phyloP scores from a whole-genome alignment of 2,329 filamentous ascomycete genomes.

The Pseudonectria foliicola region DNA sequence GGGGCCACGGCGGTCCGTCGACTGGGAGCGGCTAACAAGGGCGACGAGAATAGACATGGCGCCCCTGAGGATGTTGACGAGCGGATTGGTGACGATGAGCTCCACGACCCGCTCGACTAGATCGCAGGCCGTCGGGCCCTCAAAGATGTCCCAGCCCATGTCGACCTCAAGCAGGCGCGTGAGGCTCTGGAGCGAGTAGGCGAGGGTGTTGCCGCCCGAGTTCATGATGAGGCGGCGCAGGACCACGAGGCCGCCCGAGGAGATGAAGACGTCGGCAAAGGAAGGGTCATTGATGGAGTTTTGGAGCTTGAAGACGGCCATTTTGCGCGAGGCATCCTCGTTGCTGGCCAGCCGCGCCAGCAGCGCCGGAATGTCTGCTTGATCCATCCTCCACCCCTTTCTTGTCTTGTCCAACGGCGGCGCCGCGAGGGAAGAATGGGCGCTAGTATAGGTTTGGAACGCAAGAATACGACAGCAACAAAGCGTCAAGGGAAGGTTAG shows the following conservation, averaged over 20 bases:
- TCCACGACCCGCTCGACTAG: slow-evolving; percentile 75
- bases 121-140: slow-evolving; percentile 54
- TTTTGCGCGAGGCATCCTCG: slow-evolving; percentile 90
- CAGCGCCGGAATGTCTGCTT: slow-evolving; percentile 59
- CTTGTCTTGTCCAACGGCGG: slow-evolving; percentile 21
- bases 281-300: slow-evolving; percentile 90
- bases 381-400: slow-evolving; percentile 40
- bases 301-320: slow-evolving; percentile 98
- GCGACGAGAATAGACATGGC: slow-evolving; percentile 96
- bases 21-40: slow-evolving; percentile 79
- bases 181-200: slow-evolving; percentile 87
- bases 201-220: slow-evolving; percentile 86
- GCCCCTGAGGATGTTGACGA: slow-evolving; percentile 94
- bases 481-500: no score
- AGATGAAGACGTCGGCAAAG: slow-evolving; percentile 94
- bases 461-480: neutral
- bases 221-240: slow-evolving; percentile 77
- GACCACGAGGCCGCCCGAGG: slow-evolving; percentile 74
- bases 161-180: slow-evolving; percentile 86
- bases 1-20: slow-evolving; percentile 32
- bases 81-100: slow-evolving; percentile 85
- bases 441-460: slow-evolving; percentile 3
- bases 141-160: slow-evolving; percentile 92
- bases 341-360: slow-evolving; percentile 58
- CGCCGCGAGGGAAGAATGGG: slow-evolving; percentile 2